Percentiles rank a stretch among this genome's conserved stretches.
Conservation (phyloP, 352 stramenopile species). For the Phytopythium montanum region DNA sequence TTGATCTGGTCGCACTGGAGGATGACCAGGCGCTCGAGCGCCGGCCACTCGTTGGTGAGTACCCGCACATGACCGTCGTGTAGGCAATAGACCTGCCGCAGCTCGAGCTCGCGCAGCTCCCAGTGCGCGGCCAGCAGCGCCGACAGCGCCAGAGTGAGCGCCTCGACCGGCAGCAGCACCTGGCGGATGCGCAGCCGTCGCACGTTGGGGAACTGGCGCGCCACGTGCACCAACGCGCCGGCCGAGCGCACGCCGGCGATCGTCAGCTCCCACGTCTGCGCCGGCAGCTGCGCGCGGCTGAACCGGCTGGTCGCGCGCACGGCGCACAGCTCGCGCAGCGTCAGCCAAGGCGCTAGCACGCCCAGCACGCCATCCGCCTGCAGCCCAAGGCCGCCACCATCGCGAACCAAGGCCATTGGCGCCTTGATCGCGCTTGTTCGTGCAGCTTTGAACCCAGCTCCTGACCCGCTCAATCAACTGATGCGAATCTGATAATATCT, state of each 20-base stretch:
- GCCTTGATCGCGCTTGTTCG: background rate
- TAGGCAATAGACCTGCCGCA: slow-evolving; percentile 44
- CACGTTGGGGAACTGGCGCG: slow-evolving; percentile 34
- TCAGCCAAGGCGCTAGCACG: slow-evolving; percentile 48
- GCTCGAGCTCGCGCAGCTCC: slow-evolving; percentile 37
- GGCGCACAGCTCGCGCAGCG: slow-evolving; percentile 30
- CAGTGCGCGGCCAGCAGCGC: slow-evolving; percentile 20
- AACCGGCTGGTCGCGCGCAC: slow-evolving; percentile 25
- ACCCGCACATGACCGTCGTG: slow-evolving; percentile 42
- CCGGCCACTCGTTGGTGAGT: slow-evolving; percentile 23
- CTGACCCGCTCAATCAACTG: background rate
- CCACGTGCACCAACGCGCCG: slow-evolving; percentile 18
- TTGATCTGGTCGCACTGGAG: slow-evolving; percentile 59
- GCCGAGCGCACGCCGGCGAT: slow-evolving; percentile 23
- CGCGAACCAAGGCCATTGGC: background rate
- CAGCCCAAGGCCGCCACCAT: background rate
- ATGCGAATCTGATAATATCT: background rate
- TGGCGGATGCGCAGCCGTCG: slow-evolving; percentile 33
- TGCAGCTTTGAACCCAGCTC: background rate
- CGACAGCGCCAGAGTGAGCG: slow-evolving; percentile 30
- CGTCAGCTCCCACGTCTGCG: slow-evolving; percentile 42
- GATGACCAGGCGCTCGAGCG: slow-evolving; percentile 44
- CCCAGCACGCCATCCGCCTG: slow-evolving; percentile 25
- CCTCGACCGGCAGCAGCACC: slow-evolving; percentile 21
- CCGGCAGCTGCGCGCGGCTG: slow-evolving; percentile 24